phyloP scores from a whole-genome alignment of 164 flowering plant species.

The Magnolia kwangsiensis region DNA sequence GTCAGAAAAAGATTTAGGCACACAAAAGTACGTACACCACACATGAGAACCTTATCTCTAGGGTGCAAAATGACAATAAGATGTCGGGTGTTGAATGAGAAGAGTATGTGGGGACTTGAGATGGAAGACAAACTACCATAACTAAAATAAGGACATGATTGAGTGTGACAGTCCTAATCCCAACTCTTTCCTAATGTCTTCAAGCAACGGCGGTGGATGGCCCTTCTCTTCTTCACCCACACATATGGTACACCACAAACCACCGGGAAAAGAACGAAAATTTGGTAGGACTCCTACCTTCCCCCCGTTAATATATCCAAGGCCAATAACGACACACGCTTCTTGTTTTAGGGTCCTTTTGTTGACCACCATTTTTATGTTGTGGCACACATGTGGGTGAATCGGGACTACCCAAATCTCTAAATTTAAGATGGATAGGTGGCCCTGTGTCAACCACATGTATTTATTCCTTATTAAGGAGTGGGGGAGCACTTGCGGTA shows the following conservation, averaged over 20 bases:
- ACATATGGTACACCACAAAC: not conserved
- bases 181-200: not conserved
- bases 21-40: no score
- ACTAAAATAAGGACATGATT: conserved; percentile 3
- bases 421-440: no score
- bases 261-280: not conserved
- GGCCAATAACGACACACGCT: no score
- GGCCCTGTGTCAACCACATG: no score
- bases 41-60: not conserved
- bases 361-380: no score
- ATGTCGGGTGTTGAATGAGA: conserved; percentile 1
- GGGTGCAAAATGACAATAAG: not conserved
- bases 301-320: no score
- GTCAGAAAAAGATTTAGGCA: no score
- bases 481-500: no score
- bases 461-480: no score
- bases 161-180: not conserved
- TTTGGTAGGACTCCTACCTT: not conserved
- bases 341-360: no score
- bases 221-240: not conserved
- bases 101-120: not conserved
- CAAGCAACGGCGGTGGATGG: not conserved
- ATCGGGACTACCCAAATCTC: no score
- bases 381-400: no score
- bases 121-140: conserved; percentile 1